These are phyloP conservation scores for apple (Malus domestica) DNA, from an alignment of 306 rosid genomes.

Conservation along the genomic window DNA sequence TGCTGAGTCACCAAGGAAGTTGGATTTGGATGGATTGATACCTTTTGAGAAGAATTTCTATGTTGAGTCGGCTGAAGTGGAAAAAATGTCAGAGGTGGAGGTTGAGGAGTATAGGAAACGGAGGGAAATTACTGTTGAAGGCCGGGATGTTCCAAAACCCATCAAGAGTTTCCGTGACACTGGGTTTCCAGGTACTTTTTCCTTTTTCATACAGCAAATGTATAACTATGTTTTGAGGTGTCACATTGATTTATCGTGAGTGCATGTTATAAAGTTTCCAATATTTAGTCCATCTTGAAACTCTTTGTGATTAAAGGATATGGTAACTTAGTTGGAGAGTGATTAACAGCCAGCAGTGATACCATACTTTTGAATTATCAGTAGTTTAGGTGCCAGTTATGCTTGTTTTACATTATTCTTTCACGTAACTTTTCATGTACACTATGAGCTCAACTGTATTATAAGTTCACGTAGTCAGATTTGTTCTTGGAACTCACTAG, in stretches of 20 bases:
- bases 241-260: slow-evolving; percentile 3
- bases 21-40: slow-evolving; percentile 88
- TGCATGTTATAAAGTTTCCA: background rate
- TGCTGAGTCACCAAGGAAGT: slow-evolving; percentile 50
- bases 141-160: slow-evolving; percentile 93
- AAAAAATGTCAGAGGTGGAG: slow-evolving; percentile 73
- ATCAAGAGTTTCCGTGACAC: slow-evolving; percentile 66
- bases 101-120: slow-evolving; percentile 61
- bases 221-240: slow-evolving; percentile 1
- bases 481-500: background rate
- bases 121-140: slow-evolving; percentile 90
- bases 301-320: background rate
- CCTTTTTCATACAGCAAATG: background rate
- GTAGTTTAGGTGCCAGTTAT: background rate
- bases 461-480: background rate
- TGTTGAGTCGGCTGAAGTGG: slow-evolving; percentile 60
- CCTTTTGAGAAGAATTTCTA: slow-evolving; percentile 94
- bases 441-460: background rate
- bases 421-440: background rate
- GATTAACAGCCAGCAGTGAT: background rate
- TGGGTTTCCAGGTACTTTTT: slow-evolving; percentile 79
- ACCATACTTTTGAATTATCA: background rate
- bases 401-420: background rate
- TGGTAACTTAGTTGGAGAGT: background rate
- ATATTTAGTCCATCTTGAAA: background rate